phyloP scores from a whole-genome alignment of 1,284 basidiomycete genomes.

The Puccinia coronata region DNA sequence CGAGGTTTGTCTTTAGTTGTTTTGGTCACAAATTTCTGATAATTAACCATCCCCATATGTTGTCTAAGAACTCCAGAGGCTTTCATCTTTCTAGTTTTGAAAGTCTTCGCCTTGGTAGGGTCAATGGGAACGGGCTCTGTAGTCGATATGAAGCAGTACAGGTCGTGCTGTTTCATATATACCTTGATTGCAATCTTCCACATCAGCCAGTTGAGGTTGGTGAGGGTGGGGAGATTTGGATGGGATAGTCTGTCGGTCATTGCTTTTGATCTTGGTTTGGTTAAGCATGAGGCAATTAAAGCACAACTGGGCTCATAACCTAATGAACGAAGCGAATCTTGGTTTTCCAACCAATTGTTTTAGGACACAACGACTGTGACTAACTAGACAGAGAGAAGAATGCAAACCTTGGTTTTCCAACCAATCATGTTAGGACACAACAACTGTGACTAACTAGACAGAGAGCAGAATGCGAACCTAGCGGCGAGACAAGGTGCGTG shows the following conservation, averaged over 20 bases:
- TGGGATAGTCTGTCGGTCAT: neutral
- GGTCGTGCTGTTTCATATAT: neutral
- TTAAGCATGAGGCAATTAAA: neutral
- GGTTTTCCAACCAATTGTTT: too few relatives aligned
- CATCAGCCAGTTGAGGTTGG: neutral
- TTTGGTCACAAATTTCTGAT: neutral
- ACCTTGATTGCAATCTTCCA: too few relatives aligned
- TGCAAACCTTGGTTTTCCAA: too few relatives aligned
- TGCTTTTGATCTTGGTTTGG: neutral
- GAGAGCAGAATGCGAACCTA: too few relatives aligned
- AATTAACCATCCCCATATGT: neutral
- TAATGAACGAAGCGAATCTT: neutral
- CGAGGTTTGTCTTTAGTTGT: neutral
- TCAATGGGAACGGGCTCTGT: neutral
- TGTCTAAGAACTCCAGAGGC: neutral
- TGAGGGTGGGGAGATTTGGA: neutral
- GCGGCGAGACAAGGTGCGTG: neutral
- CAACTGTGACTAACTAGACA: too few relatives aligned
- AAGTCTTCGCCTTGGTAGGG: neutral
- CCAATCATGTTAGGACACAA: too few relatives aligned
- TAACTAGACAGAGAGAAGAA: too few relatives aligned
- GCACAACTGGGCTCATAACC: constrained; percentile 6
- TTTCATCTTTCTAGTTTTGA: neutral
- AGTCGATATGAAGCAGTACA: neutral
- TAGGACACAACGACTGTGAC: too few relatives aligned